These are phyloP conservation scores for Fusarium robinianum DNA, from an alignment of 2,329 filamentous ascomycete genomes.

Conservation along the genomic window DNA sequence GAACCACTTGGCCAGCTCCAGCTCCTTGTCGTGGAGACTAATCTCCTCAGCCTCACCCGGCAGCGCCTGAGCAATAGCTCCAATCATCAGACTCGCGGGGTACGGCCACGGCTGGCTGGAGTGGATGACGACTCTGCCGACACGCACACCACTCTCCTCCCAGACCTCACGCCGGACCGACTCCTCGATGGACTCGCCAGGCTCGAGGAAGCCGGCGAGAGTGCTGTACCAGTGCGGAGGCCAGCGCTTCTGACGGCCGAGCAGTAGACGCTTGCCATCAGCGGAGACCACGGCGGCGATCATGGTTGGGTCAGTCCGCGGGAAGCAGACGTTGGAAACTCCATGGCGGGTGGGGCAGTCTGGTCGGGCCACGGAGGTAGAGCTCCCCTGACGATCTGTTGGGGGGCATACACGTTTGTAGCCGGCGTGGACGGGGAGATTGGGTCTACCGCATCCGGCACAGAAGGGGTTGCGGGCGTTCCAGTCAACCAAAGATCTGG, in stretches of 20 bases:
- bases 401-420: conserved; percentile 81
- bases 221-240: conserved; percentile 87
- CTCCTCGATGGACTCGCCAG: conserved; percentile 83
- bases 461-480: conserved; percentile 92
- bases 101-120: conserved; percentile 89
- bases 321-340: conserved; percentile 89
- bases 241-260: conserved; percentile 84
- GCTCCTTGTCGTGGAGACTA: conserved; percentile 84
- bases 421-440: conserved; percentile 76
- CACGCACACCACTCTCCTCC: conserved; percentile 79
- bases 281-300: conserved; percentile 90
- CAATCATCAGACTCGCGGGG: conserved; percentile 84
- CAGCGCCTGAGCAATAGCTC: conserved; percentile 82
- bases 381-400: conserved; percentile 60
- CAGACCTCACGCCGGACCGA: conserved; percentile 82
- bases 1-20: conserved; percentile 91
- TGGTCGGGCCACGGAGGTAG: conserved; percentile 57
- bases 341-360: conserved; percentile 82
- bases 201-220: conserved; percentile 84
- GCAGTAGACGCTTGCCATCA: conserved; percentile 75
- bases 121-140: conserved; percentile 80
- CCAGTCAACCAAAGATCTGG: conserved; percentile 89
- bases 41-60: conserved; percentile 75
- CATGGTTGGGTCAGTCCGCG: conserved; percentile 89
- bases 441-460: conserved; percentile 82